Conservation (phyloP, 2,329 filamentous ascomycete genomes). For the Lachnellula subtilissima region DNA sequence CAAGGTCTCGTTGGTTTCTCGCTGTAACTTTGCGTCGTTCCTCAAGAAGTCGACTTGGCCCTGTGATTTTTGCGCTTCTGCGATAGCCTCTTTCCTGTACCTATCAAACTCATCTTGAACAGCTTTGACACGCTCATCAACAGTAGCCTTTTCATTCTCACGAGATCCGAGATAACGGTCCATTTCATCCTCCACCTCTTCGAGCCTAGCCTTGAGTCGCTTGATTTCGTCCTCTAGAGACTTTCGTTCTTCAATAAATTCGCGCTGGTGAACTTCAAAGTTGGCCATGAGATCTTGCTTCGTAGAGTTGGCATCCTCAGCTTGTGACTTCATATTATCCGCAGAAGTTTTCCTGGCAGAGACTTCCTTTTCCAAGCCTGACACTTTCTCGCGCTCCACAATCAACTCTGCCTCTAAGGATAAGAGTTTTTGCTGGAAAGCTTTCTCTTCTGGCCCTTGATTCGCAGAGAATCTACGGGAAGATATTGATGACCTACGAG, state of each 20-base stretch:
- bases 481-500: constrained; percentile 55
- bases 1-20: constrained; percentile 55
- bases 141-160: constrained; percentile 71
- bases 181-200: constrained; percentile 89
- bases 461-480: constrained; percentile 58
- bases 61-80: constrained; percentile 53
- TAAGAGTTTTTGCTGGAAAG: constrained; percentile 56
- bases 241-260: constrained; percentile 81
- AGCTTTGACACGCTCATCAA: constrained; percentile 62
- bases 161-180: constrained; percentile 78
- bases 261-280: constrained; percentile 84
- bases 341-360: constrained; percentile 51
- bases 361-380: constrained; percentile 66
- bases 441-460: constrained; percentile 55
- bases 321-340: constrained; percentile 59
- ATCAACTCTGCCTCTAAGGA: constrained; percentile 74
- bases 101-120: constrained; percentile 69
- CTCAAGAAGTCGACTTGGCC: constrained; percentile 59
- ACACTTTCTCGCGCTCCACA: constrained; percentile 64
- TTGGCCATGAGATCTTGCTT: constrained; percentile 94
- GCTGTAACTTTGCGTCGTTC: constrained; percentile 54
- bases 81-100: constrained; percentile 51
- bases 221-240: constrained; percentile 77
- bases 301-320: constrained; percentile 83
- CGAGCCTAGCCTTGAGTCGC: constrained; percentile 68